These are phyloP conservation scores for Eutypa lata DNA, from an alignment of 2,329 filamentous ascomycete species.

Conservation along the genomic window DNA sequence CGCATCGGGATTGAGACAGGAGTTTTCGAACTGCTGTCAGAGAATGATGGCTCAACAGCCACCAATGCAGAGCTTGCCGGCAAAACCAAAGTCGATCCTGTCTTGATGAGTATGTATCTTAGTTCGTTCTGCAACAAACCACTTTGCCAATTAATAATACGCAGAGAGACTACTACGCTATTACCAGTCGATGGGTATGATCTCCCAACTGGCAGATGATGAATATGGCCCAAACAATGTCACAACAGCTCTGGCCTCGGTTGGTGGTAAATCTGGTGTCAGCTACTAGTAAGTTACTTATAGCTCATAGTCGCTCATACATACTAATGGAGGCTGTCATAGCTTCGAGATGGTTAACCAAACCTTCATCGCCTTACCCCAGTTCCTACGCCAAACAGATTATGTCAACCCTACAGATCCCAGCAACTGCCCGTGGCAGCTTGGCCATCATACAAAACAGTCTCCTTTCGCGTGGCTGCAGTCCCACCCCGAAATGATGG, in stretches of 20 bases:
- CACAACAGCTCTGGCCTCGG: constrained; percentile 13
- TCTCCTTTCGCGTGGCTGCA: constrained; percentile 12
- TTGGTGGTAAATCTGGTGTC: constrained; percentile 8
- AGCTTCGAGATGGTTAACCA: constrained; percentile 1
- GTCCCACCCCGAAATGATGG: constrained; percentile 11
- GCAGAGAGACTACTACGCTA: constrained; percentile 20
- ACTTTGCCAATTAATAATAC: neutral
- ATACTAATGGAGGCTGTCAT: neutral
- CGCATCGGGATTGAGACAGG: neutral
- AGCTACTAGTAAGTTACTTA: constrained; percentile 11
- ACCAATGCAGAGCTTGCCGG: neutral
- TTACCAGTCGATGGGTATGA: constrained; percentile 19
- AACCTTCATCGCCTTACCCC: constrained; percentile 12
- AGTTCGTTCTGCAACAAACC: neutral
- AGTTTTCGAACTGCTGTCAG: neutral
- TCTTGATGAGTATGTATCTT: neutral
- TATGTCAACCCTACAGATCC: constrained; percentile 10
- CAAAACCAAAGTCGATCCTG: neutral
- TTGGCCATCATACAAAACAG: constrained; percentile 8
- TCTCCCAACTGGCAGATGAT: constrained; percentile 13
- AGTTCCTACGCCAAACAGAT: constrained; percentile 13
- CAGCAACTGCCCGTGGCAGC: constrained; percentile 9
- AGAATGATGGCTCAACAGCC: neutral
- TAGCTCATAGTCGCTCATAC: neutral
- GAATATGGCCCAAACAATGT: constrained; percentile 17